A percentile compares a stretch with the other conserved stretches of the same genome.
These are phyloP conservation scores for Phialocephala sp. DNA, from an alignment of 2,329 filamentous ascomycete species.

Conservation along the genomic window DNA sequence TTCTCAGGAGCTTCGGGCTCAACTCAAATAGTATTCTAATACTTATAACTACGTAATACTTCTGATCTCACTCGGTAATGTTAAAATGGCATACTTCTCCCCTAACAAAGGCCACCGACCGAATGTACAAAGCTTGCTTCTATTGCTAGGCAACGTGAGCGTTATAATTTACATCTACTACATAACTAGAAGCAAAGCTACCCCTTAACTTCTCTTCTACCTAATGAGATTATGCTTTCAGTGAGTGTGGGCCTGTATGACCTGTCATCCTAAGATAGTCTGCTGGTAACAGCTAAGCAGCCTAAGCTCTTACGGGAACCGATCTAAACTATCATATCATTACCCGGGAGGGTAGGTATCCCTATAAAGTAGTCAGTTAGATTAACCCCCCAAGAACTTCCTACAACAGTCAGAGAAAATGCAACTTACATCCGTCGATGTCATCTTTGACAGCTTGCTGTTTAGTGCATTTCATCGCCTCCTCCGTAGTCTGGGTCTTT, in stretches of 20 bases:
- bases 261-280: background rate
- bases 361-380: background rate
- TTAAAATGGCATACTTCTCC: no score
- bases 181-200: background rate
- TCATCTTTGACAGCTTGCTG: constrained; percentile 54
- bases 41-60: no score
- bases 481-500: constrained; percentile 50
- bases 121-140: background rate
- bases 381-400: background rate
- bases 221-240: background rate
- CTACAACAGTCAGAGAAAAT: background rate
- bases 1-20: no score
- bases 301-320: background rate
- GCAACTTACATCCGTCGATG: constrained; percentile 53
- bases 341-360: background rate
- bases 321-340: background rate
- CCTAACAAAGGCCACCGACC: no score
- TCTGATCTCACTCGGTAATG: no score
- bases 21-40: no score
- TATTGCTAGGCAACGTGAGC: background rate
- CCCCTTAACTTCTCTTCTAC: background rate
- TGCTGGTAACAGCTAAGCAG: background rate
- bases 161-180: background rate
- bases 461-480: constrained; percentile 54
- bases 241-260: background rate